phyloP scores from a whole-genome alignment of 2,329 filamentous ascomycete genomes.

The Shiraia sp. region DNA sequence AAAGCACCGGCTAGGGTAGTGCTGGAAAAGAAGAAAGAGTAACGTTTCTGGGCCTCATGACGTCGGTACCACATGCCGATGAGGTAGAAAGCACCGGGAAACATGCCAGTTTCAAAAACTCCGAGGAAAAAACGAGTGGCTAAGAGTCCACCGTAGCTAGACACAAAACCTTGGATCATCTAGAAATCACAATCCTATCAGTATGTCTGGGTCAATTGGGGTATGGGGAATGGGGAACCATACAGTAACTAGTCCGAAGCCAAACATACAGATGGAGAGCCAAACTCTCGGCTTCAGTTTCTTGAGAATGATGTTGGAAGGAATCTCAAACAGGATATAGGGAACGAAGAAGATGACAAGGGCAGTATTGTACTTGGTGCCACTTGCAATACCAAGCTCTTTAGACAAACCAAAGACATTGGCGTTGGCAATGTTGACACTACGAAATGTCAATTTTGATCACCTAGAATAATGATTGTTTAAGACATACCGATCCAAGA shows the following conservation, averaged over 20 bases:
- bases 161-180: slow-evolving; percentile 74
- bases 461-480: slow-evolving; percentile 3
- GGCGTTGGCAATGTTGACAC: slow-evolving; percentile 59
- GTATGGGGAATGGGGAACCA: slow-evolving; percentile 56
- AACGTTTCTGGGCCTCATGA: slow-evolving; percentile 85
- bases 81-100: slow-evolving; percentile 64
- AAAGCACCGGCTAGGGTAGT: slow-evolving; percentile 83
- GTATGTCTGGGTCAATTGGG: slow-evolving; percentile 46
- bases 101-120: slow-evolving; percentile 58
- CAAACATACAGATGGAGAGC: slow-evolving; percentile 79
- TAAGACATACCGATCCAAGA: slow-evolving; percentile 53
- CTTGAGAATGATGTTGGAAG: slow-evolving; percentile 57
- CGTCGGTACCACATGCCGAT: slow-evolving; percentile 91
- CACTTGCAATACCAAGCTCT: slow-evolving; percentile 49
- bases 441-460: slow-evolving; percentile 6
- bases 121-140: slow-evolving; percentile 83
- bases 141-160: slow-evolving; percentile 77
- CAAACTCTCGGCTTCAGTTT: slow-evolving; percentile 57
- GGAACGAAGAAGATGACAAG: slow-evolving; percentile 60
- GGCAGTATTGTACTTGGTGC: slow-evolving; percentile 54
- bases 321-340: slow-evolving; percentile 59
- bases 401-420: slow-evolving; percentile 55
- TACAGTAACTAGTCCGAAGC: slow-evolving; percentile 65
- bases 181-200: too few relatives aligned
- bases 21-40: slow-evolving; percentile 89